Base-by-base conservation (phyloP, 208 protist genomes). In the Trypanosoma congolense region DNA sequence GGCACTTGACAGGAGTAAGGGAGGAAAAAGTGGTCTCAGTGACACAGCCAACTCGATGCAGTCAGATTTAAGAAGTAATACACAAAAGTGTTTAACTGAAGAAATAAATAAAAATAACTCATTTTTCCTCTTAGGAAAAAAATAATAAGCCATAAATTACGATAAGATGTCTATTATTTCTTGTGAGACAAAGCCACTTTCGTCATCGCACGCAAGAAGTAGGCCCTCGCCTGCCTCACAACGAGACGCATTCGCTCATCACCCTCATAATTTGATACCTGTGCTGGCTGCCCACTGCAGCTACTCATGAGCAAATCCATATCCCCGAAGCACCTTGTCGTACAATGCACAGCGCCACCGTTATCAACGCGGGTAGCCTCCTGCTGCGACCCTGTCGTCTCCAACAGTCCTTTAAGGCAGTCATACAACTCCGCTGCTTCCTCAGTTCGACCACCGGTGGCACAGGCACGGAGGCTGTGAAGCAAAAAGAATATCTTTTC, bases 141-240 rank as follows among this genome's bases (percentile, higher is more conserved):
- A 46, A 46, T 46, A 46, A 46, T 22, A 46, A 9, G 21, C 25
- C 4, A 18, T 33, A 47, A 50, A 35, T 0, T 1, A 16, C 10
- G n/a, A 29, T 28, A 29, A 3, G 33, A 38, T 38, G 6, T 12
- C 38, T 36, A 12, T 16, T 40, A 21, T 2, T 26, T 36, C 4
- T 16, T 4, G 2, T 2, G 1, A 0, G 19, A 3, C 33, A 83
- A 62, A 67, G 76, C 65, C 47, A 77, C 83, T 45, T 89, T 87
- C n/a, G 79, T 87, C 83, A 91, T 82, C 9, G 80, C 79, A 8
- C 83, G 76, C 50, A 91, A 70, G 56, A 83, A 91, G 19, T 78
- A 67, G 4, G 70, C 44, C 14, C 80, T 76, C 1, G 83, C 79
- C 12, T 80, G 73, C 3, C 64, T 41, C 1, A 55, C 53, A 47